phyloP scores from a whole-genome alignment of 2,329 filamentous ascomycete species.

The Colletotrichum cereale region DNA sequence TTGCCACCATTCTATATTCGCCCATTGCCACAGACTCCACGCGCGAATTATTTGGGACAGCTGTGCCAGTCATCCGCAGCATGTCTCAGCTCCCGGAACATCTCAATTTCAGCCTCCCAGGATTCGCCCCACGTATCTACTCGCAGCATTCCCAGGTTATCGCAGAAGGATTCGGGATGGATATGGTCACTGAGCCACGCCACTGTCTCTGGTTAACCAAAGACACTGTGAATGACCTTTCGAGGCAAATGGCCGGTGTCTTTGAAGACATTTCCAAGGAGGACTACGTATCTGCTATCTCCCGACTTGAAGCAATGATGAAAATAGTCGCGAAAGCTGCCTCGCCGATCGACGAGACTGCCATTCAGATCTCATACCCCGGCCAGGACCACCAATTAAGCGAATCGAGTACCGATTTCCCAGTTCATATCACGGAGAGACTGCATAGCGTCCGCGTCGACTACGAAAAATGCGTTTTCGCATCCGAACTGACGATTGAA shows the following conservation, averaged over 20 bases:
- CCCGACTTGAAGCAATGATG: not conserved
- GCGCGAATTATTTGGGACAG: not conserved
- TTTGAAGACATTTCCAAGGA: not conserved
- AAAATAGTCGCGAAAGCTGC: not conserved
- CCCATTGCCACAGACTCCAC: not conserved
- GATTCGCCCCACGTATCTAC: slow-evolving; percentile 12
- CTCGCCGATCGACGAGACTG: not conserved
- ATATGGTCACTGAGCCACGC: slow-evolving; percentile 5
- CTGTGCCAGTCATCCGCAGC: not conserved
- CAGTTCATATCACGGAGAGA: not conserved
- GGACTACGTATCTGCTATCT: slow-evolving; percentile 6
- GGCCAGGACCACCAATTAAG: not conserved
- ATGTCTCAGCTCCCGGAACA: slow-evolving; percentile 4
- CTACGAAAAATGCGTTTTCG: not conserved
- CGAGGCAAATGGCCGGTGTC: not conserved
- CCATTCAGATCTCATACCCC: not conserved
- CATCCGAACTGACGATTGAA: not conserved
- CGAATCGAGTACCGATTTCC: not conserved
- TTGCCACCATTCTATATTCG: not conserved
- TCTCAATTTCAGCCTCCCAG: slow-evolving; percentile 6
- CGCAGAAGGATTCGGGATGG: not conserved
- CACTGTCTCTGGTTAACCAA: not conserved
- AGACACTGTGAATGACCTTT: not conserved
- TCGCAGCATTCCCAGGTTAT: not conserved
- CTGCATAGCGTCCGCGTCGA: slow-evolving; percentile 1